Evolutionary conservation across 2,329 filamentous ascomycete species (phyloP).

Genomic region (Xylariaceae sp.): DNA sequence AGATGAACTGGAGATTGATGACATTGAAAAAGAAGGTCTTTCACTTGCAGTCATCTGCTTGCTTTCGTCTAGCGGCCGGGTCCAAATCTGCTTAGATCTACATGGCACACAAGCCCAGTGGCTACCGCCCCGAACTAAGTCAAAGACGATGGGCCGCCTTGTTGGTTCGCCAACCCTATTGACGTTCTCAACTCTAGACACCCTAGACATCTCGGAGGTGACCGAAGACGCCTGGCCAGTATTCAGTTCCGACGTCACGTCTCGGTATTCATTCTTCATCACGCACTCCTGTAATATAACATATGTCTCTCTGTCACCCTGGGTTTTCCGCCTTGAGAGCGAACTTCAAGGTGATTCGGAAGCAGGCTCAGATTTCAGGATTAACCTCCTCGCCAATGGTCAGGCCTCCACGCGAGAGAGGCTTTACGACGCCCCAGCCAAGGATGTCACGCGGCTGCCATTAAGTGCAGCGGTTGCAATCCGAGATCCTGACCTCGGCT

Average conservation of each 20-base stretch:
- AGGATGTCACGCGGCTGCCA: conserved; percentile 43
- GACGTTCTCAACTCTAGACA: conserved; percentile 61
- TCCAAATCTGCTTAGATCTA: conserved; percentile 58
- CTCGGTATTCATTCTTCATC: conserved; percentile 60
- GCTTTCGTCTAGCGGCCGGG: conserved; percentile 56
- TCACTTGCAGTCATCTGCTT: conserved; percentile 58
- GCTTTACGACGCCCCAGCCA: conserved; percentile 50
- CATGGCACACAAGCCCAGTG: conserved; percentile 63
- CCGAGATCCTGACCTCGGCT: conserved; percentile 59
- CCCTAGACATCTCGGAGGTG: conserved; percentile 51
- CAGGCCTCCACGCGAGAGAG: conserved; percentile 54
- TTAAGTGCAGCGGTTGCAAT: conserved; percentile 53
- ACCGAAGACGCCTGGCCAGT: conserved; percentile 58
- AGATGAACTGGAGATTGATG: conserved; percentile 55
- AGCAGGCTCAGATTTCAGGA: conserved; percentile 57
- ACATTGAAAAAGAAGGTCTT: conserved; percentile 54
- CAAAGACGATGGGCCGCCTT: conserved; percentile 40
- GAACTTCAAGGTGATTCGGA: conserved; percentile 55
- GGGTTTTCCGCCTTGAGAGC: conserved; percentile 61
- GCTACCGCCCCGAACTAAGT: conserved; percentile 55
- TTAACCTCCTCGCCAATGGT: conserved; percentile 56
- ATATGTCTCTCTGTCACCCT: conserved; percentile 56
- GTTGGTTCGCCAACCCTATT: conserved; percentile 47
- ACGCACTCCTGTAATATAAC: conserved; percentile 59
- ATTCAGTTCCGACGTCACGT: conserved; percentile 58